A percentile compares a stretch with the other conserved stretches of the same genome.
Evolutionary conservation across 164 flowering plant species (phyloP).

Genomic region (Aristolochia fimbriata): DNA sequence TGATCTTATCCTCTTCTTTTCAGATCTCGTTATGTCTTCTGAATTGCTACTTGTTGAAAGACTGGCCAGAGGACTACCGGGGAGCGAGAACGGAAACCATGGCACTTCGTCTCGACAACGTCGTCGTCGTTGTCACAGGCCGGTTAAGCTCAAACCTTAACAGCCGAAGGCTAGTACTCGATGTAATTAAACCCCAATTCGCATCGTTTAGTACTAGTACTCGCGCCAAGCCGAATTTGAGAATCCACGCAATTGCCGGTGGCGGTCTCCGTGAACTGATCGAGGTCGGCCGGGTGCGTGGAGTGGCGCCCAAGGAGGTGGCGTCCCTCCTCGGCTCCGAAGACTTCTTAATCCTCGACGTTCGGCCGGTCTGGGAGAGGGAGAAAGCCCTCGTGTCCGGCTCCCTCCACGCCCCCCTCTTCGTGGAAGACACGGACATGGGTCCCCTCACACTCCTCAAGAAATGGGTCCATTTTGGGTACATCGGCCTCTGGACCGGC

Average conservation of each 20-base stretch:
- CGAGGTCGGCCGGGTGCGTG: conserved; percentile 43
- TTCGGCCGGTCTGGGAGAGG: conserved; percentile 83
- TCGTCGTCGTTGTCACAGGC: too few relatives aligned
- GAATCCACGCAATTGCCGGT: not conserved
- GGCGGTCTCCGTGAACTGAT: conserved; percentile 39
- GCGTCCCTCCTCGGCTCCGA: conserved; percentile 30
- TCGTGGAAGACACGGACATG: conserved; percentile 56
- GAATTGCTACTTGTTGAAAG: too few relatives aligned
- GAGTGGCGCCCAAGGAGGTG: conserved; percentile 52
- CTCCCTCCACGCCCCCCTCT: conserved; percentile 77
- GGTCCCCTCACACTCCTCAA: conserved; percentile 59
- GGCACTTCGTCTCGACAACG: too few relatives aligned
- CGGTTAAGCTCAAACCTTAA: too few relatives aligned
- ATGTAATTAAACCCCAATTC: too few relatives aligned
- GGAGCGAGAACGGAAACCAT: too few relatives aligned
- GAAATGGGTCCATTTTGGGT: conserved; percentile 96
- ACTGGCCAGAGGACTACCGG: too few relatives aligned
- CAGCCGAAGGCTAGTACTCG: too few relatives aligned
- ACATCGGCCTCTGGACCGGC: conserved; percentile 93
- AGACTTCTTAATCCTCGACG: conserved; percentile 55
- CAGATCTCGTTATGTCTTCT: too few relatives aligned
- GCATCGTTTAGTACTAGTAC: too few relatives aligned
- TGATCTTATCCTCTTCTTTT: too few relatives aligned
- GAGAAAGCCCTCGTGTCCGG: conserved; percentile 74
- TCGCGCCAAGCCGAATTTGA: too few relatives aligned